Percentiles rank a stretch among this genome's conserved stretches.
Evolutionary conservation across 208 protist species (phyloP).

Genomic region (Blechomonas ayalai): DNA sequence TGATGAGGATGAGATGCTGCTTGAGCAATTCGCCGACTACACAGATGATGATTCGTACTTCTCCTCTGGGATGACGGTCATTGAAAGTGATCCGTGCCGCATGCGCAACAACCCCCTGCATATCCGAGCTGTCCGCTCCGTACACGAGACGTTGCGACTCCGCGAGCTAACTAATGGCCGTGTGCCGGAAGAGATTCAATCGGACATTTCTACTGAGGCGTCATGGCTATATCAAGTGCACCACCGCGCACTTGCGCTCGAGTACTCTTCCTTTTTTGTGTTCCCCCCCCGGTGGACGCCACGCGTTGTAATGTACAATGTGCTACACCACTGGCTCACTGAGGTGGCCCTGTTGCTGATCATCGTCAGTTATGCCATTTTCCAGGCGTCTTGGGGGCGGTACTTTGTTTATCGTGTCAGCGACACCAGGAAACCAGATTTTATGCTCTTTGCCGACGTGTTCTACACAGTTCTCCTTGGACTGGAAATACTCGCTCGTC

Average conservation of each 20-base stretch:
- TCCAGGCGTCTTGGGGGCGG: conserved; percentile 75
- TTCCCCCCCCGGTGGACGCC: conserved; percentile 75
- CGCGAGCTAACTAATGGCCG: conserved; percentile 43
- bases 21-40: conserved; percentile 84
- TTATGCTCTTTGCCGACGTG: conserved; percentile 79
- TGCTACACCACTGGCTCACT: conserved; percentile 86
- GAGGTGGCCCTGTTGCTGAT: conserved; percentile 66
- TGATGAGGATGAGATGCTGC: conserved; percentile 68
- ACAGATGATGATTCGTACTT: conserved; percentile 90
- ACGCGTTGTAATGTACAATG: conserved; percentile 86
- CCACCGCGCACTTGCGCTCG: conserved; percentile 59
- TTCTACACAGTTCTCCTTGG: conserved; percentile 80
- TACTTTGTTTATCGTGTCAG: conserved; percentile 25
- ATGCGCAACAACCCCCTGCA: conserved; percentile 40
- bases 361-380: conserved; percentile 81
- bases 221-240: conserved; percentile 80
- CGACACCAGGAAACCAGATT: conserved; percentile 43
- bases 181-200: conserved; percentile 42
- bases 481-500: conserved; percentile 71
- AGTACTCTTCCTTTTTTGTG: conserved; percentile 81
- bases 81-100: conserved; percentile 51
- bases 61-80: conserved; percentile 50
- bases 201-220: conserved; percentile 26
- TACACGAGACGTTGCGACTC: conserved; percentile 61
- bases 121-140: conserved; percentile 33